Conservation (phyloP, 2,329 filamentous ascomycete species). For the Triangularia setosa region DNA sequence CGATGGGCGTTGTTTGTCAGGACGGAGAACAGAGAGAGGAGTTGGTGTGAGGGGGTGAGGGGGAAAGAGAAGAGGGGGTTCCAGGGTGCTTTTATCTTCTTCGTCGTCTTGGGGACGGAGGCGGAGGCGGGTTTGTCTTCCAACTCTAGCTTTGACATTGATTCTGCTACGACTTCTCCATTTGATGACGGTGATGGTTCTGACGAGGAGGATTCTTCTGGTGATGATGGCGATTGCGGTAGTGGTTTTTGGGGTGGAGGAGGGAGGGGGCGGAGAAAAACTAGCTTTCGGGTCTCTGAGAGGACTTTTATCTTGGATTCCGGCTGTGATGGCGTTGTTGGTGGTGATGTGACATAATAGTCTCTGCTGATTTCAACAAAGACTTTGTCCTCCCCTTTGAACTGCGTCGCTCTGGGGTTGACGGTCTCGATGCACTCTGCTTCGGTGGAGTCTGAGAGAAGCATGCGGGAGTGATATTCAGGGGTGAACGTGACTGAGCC, state of each 20-base stretch:
- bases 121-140: no score
- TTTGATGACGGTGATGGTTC: no score
- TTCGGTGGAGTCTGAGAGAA: neutral
- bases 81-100: neutral
- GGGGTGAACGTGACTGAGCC: slow-evolving; percentile 61
- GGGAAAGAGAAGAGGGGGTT: slow-evolving; percentile 43
- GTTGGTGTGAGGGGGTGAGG: slow-evolving; percentile 61
- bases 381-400: slow-evolving; percentile 40
- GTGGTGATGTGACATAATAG: slow-evolving; percentile 32
- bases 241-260: no score
- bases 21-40: slow-evolving; percentile 88
- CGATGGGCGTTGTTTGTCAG: slow-evolving; percentile 88
- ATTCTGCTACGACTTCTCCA: slow-evolving; percentile 2
- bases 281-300: slow-evolving; percentile 46
- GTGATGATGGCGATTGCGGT: no score
- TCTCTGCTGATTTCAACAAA: slow-evolving; percentile 49
- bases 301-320: neutral
- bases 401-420: slow-evolving; percentile 21
- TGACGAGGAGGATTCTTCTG: no score
- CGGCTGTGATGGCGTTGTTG: neutral
- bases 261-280: slow-evolving; percentile 55
- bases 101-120: no score
- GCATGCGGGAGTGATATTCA: neutral
- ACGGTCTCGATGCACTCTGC: slow-evolving; percentile 28
- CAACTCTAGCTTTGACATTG: no score